phyloP scores from a whole-genome alignment of 257 asterid genomes.

The Jasminum sambac region DNA sequence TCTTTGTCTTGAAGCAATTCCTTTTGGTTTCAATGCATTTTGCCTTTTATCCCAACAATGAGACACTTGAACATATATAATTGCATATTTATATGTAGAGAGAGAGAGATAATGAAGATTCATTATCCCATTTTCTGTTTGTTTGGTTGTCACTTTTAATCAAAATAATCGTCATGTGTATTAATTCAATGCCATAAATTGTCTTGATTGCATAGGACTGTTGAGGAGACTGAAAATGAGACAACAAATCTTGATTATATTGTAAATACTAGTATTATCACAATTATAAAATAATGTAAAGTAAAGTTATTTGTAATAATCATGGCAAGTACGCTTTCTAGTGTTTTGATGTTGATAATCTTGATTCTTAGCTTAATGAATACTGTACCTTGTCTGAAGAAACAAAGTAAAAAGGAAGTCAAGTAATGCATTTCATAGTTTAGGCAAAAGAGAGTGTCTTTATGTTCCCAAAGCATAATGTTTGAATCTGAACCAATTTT shows the following conservation, averaged over 20 bases:
- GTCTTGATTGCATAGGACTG: too few species aligned
- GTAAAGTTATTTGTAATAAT: conserved; percentile 42
- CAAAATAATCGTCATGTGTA: too few species aligned
- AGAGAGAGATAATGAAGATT: too few species aligned
- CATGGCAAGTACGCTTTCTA: conserved; percentile 38
- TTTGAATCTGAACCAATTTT: conserved; percentile 11
- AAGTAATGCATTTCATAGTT: conserved; percentile 52
- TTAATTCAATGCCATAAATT: too few species aligned
- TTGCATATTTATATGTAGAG: too few species aligned
- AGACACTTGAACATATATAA: conserved; percentile 36
- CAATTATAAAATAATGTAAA: conserved; percentile 35
- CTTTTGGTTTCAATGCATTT: neutral
- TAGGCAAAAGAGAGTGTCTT: conserved; percentile 28
- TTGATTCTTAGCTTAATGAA: conserved; percentile 59
- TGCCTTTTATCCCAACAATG: conserved; percentile 32
- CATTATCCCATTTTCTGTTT: too few species aligned
- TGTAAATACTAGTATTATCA: too few species aligned
- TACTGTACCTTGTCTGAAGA: conserved; percentile 61
- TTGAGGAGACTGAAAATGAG: too few species aligned
- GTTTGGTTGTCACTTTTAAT: too few species aligned
- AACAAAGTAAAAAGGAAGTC: conserved; percentile 39
- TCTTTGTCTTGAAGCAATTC: conserved; percentile 29
- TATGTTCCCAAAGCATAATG: conserved; percentile 32
- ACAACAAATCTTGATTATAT: too few species aligned
- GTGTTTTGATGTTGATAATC: conserved; percentile 32